Percentiles rank a stretch among this genome's conserved stretches.
These are phyloP conservation scores for Phytopythium delawarense DNA, from an alignment of 352 stramenopile genomes.

Conservation along the genomic window DNA sequence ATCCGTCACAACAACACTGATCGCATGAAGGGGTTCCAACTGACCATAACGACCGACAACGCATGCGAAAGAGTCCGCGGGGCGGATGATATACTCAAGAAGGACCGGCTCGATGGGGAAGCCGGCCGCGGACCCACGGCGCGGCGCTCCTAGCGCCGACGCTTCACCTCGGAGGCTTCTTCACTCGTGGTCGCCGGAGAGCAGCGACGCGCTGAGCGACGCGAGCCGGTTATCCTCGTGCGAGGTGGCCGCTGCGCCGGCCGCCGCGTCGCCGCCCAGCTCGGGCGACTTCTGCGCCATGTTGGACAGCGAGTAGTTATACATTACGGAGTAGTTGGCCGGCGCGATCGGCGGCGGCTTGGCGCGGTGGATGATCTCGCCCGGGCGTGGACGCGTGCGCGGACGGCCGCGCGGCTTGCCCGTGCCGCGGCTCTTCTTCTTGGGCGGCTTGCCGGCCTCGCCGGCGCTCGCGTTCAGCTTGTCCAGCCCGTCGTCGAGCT, in stretches of 20 bases:
- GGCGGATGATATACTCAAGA: background rate
- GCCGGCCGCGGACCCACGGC: background rate
- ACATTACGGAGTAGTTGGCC: slow-evolving; percentile 74
- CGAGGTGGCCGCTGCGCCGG: slow-evolving; percentile 14
- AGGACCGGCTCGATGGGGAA: background rate
- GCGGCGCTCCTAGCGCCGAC: slow-evolving; percentile 1
- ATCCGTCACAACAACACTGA: background rate
- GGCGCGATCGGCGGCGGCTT: slow-evolving; percentile 71
- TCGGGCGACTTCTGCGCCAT: slow-evolving; percentile 51
- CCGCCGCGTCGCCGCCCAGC: slow-evolving; percentile 25
- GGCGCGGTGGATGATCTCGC: slow-evolving; percentile 67
- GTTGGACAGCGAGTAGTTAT: slow-evolving; percentile 61
- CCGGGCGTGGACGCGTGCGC: slow-evolving; percentile 64
- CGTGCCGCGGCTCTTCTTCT: slow-evolving; percentile 75
- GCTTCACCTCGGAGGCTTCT: background rate
- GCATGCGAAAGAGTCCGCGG: background rate
- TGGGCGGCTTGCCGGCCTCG: slow-evolving; percentile 35
- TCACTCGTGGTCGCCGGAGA: slow-evolving; percentile 59
- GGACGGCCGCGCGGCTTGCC: slow-evolving; percentile 67
- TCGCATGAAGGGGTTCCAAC: background rate
- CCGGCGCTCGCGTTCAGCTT: slow-evolving; percentile 17
- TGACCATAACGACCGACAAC: background rate
- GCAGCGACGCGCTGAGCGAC: slow-evolving; percentile 36
- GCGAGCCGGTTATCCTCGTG: slow-evolving; percentile 44
- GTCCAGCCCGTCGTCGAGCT: slow-evolving; percentile 12